phyloP scores from a whole-genome alignment of 2,329 filamentous ascomycete genomes.

The Exophiala spinifera region DNA sequence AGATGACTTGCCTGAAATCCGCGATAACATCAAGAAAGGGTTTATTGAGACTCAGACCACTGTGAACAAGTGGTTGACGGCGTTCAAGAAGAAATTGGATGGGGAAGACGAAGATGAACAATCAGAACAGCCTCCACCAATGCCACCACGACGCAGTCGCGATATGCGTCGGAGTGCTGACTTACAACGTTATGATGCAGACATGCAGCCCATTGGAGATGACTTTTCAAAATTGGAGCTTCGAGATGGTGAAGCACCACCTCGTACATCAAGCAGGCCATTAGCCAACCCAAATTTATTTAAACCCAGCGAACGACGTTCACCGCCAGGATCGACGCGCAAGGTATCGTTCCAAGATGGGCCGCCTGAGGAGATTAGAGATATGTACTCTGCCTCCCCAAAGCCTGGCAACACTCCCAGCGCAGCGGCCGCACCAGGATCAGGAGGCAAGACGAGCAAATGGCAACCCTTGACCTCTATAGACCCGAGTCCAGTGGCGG shows the following conservation, averaged over 20 bases:
- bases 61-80: conserved; percentile 89
- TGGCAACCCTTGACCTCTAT: conserved; percentile 92
- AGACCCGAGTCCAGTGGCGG: conserved; percentile 76
- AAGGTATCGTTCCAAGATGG: conserved; percentile 60
- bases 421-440: conserved; percentile 36
- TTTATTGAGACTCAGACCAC: conserved; percentile 91
- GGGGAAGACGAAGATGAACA: conserved; percentile 70
- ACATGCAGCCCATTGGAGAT: conserved; percentile 83
- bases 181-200: conserved; percentile 88
- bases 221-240: conserved; percentile 72
- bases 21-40: conserved; percentile 88
- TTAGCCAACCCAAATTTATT: conserved; percentile 76
- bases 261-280: conserved; percentile 59
- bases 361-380: conserved; percentile 75
- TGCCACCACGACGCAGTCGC: conserved; percentile 53
- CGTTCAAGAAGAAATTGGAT: conserved; percentile 88
- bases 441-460: conserved; percentile 73
- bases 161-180: conserved; percentile 76
- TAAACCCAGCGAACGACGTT: conserved; percentile 36
- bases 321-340: conserved; percentile 47
- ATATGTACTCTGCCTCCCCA: conserved; percentile 65
- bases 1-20: conserved; percentile 91
- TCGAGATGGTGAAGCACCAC: conserved; percentile 59
- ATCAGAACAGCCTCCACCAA: conserved; percentile 29
- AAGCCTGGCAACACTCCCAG: conserved; percentile 43